phyloP scores from a whole-genome alignment of 441 rosid genomes.

The Adansonia madagascariensis region DNA sequence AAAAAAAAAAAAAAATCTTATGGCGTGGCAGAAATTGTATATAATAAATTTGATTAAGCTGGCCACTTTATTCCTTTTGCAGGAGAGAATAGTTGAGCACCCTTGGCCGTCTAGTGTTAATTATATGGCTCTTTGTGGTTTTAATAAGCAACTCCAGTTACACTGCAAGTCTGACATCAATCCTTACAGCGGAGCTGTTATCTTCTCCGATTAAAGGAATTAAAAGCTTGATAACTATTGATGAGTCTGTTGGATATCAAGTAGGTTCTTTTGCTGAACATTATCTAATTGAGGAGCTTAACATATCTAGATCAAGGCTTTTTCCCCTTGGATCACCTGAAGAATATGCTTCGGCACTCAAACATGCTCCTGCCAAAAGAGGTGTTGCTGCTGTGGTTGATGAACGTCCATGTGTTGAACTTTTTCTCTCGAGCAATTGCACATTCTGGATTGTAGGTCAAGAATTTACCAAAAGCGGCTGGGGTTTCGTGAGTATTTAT shows the following conservation, averaged over 20 bases:
- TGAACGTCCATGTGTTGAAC: constrained; percentile 76
- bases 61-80: constrained; percentile 37
- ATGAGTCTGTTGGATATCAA: constrained; percentile 81
- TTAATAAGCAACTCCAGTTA: constrained; percentile 89
- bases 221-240: constrained; percentile 57
- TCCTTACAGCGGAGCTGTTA: constrained; percentile 88
- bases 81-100: constrained; percentile 88
- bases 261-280: constrained; percentile 80
- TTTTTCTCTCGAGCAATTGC: constrained; percentile 78
- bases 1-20: constrained; percentile 2
- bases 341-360: constrained; percentile 66
- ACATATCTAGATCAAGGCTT: constrained; percentile 72
- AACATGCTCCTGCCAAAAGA: constrained; percentile 66
- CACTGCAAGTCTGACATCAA: constrained; percentile 93
- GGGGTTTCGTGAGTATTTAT: constrained; percentile 83
- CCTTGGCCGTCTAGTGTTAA: constrained; percentile 78
- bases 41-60: constrained; percentile 30
- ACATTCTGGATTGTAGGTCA: constrained; percentile 73
- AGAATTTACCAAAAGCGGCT: constrained; percentile 84
- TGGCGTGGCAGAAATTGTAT: constrained; percentile 1
- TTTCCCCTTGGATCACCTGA: constrained; percentile 76
- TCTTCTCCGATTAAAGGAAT: constrained; percentile 75
- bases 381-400: constrained; percentile 92
- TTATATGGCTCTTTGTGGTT: constrained; percentile 94
- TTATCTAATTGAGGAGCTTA: constrained; percentile 70